Percentiles rank a stretch among this genome's conserved stretches.
Conservation (phyloP, 1,284 basidiomycete species). For the Cutaneotrichosporon cavernicola region DNA sequence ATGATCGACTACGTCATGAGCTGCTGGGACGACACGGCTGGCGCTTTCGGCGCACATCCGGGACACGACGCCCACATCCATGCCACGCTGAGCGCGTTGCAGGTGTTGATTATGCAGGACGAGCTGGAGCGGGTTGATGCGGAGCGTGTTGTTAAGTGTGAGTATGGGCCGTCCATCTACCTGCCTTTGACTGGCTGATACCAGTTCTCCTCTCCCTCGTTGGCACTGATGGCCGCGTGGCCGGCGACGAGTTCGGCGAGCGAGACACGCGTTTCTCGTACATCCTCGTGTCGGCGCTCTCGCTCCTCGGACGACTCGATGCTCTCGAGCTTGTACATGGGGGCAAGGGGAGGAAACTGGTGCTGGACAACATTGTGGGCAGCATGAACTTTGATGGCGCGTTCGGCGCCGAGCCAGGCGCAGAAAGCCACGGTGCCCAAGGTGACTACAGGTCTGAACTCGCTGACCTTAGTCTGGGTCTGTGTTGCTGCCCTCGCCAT, state of each 20-base stretch:
- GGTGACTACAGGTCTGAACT: slow-evolving; percentile 57
- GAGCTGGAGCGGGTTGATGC: slow-evolving; percentile 69
- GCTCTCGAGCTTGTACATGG: slow-evolving; percentile 59
- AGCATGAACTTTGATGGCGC: slow-evolving; percentile 96
- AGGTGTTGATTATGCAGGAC: slow-evolving; percentile 83
- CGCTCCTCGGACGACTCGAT: slow-evolving; percentile 70
- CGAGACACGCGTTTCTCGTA: slow-evolving; percentile 89
- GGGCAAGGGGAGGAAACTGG: slow-evolving; percentile 57
- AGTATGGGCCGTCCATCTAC: slow-evolving; percentile 36
- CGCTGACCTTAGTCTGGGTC: slow-evolving; percentile 68
- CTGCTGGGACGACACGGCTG: slow-evolving; percentile 87
- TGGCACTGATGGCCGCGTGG: slow-evolving; percentile 75
- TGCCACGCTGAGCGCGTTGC: slow-evolving; percentile 84
- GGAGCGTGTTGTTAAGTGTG: slow-evolving; percentile 72
- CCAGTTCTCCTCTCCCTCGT: slow-evolving; percentile 80
- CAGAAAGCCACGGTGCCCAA: slow-evolving; percentile 89
- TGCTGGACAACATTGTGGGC: slow-evolving; percentile 68
- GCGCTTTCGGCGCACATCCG: slow-evolving; percentile 87
- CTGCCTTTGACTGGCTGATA: not conserved
- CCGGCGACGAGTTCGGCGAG: slow-evolving; percentile 88
- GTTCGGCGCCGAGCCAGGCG: slow-evolving; percentile 78
- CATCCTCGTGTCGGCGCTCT: slow-evolving; percentile 77
- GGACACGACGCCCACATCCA: slow-evolving; percentile 89
- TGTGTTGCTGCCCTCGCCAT: slow-evolving; percentile 86
- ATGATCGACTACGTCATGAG: slow-evolving; percentile 87